A percentile compares a stretch with the other conserved stretches of the same genome.
Evolutionary conservation across 306 rosid genomes (phyloP).

Genomic region (Myrica gale): DNA sequence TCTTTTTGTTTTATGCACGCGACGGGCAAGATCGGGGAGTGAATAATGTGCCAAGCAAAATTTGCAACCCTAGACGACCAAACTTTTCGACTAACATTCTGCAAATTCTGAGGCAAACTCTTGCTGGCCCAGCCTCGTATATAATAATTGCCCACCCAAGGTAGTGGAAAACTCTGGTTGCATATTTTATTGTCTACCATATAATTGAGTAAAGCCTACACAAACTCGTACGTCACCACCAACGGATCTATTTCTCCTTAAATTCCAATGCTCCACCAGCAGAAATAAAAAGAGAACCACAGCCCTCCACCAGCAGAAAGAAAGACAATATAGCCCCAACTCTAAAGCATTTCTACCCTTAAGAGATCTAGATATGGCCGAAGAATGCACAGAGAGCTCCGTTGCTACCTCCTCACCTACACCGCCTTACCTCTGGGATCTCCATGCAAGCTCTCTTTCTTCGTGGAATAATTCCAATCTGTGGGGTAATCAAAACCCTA

Average conservation of each 20-base stretch:
- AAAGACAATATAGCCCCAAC: conserved; percentile 14
- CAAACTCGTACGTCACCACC: conserved; percentile 59
- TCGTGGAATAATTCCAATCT: conserved; percentile 50
- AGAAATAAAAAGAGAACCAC: conserved; percentile 16
- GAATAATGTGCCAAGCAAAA: conserved; percentile 11
- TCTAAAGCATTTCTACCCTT: conserved; percentile 27
- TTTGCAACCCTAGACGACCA: conserved; percentile 29
- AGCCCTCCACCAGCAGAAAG: conserved; percentile 24
- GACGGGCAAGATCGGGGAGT: background rate
- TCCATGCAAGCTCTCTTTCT: conserved; percentile 39
- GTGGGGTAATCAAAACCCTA: conserved; percentile 51
- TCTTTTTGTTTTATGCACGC: background rate
- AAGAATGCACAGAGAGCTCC: conserved; percentile 60
- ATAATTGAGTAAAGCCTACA: conserved; percentile 45
- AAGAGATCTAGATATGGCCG: conserved; percentile 46
- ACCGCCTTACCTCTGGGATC: conserved; percentile 79
- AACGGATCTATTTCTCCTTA: conserved; percentile 38
- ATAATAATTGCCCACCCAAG: conserved; percentile 78
- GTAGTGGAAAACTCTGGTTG: conserved; percentile 77
- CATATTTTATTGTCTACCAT: conserved; percentile 77
- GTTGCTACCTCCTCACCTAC: conserved; percentile 53
- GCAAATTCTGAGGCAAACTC: conserved; percentile 34
- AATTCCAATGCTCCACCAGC: conserved; percentile 40
- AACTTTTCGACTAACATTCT: conserved; percentile 5
- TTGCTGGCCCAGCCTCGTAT: conserved; percentile 44